These are phyloP conservation scores for Taphrina communis DNA, from an alignment of 1,139 yeast genomes.

Conservation along the genomic window DNA sequence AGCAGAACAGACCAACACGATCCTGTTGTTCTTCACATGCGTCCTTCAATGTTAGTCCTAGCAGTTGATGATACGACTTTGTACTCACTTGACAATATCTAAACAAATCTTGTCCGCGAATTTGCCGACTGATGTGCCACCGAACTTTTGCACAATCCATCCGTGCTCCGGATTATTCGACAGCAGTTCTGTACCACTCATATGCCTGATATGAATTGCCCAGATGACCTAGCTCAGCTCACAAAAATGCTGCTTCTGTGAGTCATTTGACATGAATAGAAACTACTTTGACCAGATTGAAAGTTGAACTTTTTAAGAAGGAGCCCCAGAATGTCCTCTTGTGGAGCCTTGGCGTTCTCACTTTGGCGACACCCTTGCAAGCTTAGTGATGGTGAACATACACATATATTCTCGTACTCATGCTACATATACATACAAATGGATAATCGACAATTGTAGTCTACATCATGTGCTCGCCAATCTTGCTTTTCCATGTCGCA, in stretches of 20 bases:
- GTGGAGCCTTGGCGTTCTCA: not conserved
- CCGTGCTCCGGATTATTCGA: conserved; percentile 50
- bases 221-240: not conserved
- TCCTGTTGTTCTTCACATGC: conserved; percentile 65
- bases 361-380: no score
- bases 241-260: not conserved
- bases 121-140: conserved; percentile 98
- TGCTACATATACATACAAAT: no score
- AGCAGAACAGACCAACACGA: conserved; percentile 97
- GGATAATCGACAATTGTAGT: no score
- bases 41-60: conserved; percentile 57
- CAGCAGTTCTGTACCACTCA: conserved; percentile 1
- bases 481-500: conserved; percentile 69
- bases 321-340: not conserved
- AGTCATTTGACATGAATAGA: not conserved
- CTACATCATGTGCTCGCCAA: conserved; percentile 53
- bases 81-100: conserved; percentile 58
- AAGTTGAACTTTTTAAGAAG: not conserved
- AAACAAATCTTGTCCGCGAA: conserved; percentile 84
- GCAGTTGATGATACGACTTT: not conserved
- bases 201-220: not conserved
- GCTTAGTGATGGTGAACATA: no score
- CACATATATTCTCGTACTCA: no score
- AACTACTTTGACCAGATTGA: not conserved
- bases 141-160: conserved; percentile 94